Percentiles rank a stretch among this genome's conserved stretches.
phyloP scores from a whole-genome alignment of 352 stramenopile species.

The Pythium rishiriense region DNA sequence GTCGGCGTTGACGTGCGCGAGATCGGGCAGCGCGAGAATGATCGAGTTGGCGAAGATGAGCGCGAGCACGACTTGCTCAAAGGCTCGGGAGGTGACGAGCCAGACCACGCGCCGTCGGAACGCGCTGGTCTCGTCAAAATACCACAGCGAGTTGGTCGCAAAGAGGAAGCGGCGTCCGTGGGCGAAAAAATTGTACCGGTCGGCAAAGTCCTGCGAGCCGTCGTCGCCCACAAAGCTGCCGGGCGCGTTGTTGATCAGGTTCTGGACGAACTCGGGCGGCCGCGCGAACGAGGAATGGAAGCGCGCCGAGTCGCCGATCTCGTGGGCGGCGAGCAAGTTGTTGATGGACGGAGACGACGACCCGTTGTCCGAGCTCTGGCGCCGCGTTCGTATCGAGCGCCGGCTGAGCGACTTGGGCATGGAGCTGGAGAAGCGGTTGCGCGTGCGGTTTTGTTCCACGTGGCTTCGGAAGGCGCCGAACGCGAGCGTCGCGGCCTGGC shows the following conservation, averaged over 20 bases:
- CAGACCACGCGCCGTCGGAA: conserved; percentile 49
- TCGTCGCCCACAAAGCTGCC: conserved; percentile 42
- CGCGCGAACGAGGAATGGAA: neutral
- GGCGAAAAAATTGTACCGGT: conserved; percentile 62
- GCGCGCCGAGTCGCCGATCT: neutral
- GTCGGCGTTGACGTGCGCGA: conserved; percentile 39
- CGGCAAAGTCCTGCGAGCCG: conserved; percentile 36
- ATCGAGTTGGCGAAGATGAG: conserved; percentile 84
- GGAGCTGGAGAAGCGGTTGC: conserved; percentile 18
- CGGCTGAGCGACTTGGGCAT: neutral
- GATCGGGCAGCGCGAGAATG: conserved; percentile 71
- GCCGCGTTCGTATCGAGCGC: neutral
- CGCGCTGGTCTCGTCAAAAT: conserved; percentile 47
- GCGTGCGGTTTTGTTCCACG: conserved; percentile 38
- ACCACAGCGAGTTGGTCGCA: conserved; percentile 48
- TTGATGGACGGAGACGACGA: conserved; percentile 11
- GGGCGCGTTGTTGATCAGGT: conserved; percentile 46
- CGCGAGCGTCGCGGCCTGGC: conserved; percentile 37
- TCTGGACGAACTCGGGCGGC: conserved; percentile 34
- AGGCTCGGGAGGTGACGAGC: conserved; percentile 51
- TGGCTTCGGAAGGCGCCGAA: conserved; percentile 37
- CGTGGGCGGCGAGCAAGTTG: conserved; percentile 3
- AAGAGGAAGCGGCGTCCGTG: conserved; percentile 58
- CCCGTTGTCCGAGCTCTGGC: neutral
- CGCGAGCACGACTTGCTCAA: conserved; percentile 72